phyloP scores from a whole-genome alignment of 139 green algal species.

The Chloropicon primus region DNA sequence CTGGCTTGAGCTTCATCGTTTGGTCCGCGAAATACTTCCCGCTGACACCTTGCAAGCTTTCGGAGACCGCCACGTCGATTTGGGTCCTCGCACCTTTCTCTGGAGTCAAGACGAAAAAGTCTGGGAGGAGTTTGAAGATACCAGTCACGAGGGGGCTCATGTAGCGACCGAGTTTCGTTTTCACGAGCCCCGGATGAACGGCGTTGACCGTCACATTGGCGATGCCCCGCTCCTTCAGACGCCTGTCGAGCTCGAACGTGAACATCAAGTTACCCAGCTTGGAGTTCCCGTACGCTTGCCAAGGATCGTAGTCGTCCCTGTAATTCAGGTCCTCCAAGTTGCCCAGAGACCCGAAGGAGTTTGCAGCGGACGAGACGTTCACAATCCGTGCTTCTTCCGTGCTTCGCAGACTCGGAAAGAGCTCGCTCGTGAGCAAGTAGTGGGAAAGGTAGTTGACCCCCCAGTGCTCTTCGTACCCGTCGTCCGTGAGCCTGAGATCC shows the following conservation, averaged over 20 bases:
- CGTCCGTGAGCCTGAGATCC: not conserved
- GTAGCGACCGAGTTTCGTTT: constrained; percentile 58
- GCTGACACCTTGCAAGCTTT: constrained; percentile 42
- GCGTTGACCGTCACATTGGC: constrained; percentile 42
- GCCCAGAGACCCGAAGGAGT: not conserved
- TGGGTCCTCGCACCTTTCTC: constrained; percentile 49
- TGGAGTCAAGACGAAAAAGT: constrained; percentile 1
- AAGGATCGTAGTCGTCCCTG: not conserved
- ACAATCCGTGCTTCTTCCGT: not conserved
- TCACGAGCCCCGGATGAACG: constrained; percentile 68
- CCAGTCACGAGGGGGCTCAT: not conserved
- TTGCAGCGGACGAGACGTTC: not conserved
- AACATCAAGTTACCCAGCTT: constrained; percentile 87
- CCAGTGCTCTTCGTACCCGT: constrained; percentile 2
- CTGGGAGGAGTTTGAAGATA: not conserved
- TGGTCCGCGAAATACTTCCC: constrained; percentile 53
- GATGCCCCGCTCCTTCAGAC: constrained; percentile 4
- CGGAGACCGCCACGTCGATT: constrained; percentile 53
- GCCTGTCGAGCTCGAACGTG: constrained; percentile 56
- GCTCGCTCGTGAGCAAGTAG: not conserved
- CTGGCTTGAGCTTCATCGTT: not conserved
- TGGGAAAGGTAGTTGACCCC: not conserved
- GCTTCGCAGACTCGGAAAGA: not conserved
- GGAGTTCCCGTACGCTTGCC: constrained; percentile 40
- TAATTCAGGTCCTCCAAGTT: not conserved